A percentile compares a stretch with the other conserved stretches of the same genome.
phyloP scores from a whole-genome alignment of 371 early-diverging fungal genomes.

The Actinomucor elegans region DNA sequence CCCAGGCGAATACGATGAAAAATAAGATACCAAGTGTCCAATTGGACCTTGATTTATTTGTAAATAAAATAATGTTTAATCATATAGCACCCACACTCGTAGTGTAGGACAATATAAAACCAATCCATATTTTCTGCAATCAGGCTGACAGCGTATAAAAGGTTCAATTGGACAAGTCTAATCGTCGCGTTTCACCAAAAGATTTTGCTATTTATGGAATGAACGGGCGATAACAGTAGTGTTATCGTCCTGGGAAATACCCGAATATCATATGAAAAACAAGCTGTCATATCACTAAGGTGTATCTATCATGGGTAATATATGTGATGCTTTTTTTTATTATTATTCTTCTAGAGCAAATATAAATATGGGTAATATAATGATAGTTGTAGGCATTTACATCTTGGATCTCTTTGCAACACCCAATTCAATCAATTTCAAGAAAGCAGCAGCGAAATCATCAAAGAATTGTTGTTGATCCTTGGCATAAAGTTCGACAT shows the following conservation, averaged over 20 bases:
- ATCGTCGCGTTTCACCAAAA: too few species aligned
- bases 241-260: constrained; percentile 1
- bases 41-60: too few species aligned
- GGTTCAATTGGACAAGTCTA: too few species aligned
- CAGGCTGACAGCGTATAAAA: too few species aligned
- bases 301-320: background rate
- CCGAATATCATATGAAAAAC: background rate
- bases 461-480: constrained; percentile 75
- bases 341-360: background rate
- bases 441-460: constrained; percentile 80
- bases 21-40: too few species aligned
- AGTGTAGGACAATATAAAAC: too few species aligned
- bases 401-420: constrained; percentile 52
- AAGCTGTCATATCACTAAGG: background rate
- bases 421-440: constrained; percentile 83
- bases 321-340: background rate
- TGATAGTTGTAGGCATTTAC: constrained; percentile 18
- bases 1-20: too few species aligned
- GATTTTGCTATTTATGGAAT: too few species aligned
- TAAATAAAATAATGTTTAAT: too few species aligned
- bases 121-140: too few species aligned
- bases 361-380: background rate
- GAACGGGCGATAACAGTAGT: too few species aligned
- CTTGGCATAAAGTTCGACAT: constrained; percentile 77
- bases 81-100: too few species aligned